Conservation (phyloP, 2,329 filamentous ascomycete genomes). For the Trichoderma pleuroti region DNA sequence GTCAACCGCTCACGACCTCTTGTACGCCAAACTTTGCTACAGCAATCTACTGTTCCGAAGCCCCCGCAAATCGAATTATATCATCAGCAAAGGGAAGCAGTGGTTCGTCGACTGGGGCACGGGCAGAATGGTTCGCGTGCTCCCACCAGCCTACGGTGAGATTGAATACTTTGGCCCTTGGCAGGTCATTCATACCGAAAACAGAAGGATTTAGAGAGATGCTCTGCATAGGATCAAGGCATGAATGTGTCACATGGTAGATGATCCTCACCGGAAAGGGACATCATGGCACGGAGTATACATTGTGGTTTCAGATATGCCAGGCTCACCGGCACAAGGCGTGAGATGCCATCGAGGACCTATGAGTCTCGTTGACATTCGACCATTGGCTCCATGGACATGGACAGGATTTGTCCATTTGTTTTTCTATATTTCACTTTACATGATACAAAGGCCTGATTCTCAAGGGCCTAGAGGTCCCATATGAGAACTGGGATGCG, state of each 20-base stretch:
- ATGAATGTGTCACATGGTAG: not conserved
- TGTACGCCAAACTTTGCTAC: slow-evolving; percentile 59
- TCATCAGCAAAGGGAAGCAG: slow-evolving; percentile 54
- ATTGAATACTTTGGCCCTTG: slow-evolving; percentile 47
- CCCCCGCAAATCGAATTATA: slow-evolving; percentile 56
- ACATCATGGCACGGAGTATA: not conserved
- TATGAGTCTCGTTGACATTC: not conserved
- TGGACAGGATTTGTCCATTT: not conserved
- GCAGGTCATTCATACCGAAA: slow-evolving; percentile 50
- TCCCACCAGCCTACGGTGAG: slow-evolving; percentile 54
- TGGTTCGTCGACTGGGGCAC: slow-evolving; percentile 60
- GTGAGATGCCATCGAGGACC: not conserved
- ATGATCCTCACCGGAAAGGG: not conserved
- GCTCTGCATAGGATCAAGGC: not conserved
- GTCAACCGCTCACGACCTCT: slow-evolving; percentile 54
- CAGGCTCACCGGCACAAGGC: not conserved
- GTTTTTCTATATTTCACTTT: not conserved
- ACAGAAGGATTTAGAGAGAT: slow-evolving; percentile 39
- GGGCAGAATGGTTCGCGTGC: slow-evolving; percentile 51
- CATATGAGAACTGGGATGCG: not conserved
- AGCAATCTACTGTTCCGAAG: slow-evolving; percentile 55
- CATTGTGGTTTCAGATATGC: not conserved
- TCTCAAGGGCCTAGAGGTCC: not conserved
- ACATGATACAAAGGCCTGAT: not conserved
- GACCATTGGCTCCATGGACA: not conserved